Conservation (phyloP, 306 rosid species). For the Vigna hirtella region DNA sequence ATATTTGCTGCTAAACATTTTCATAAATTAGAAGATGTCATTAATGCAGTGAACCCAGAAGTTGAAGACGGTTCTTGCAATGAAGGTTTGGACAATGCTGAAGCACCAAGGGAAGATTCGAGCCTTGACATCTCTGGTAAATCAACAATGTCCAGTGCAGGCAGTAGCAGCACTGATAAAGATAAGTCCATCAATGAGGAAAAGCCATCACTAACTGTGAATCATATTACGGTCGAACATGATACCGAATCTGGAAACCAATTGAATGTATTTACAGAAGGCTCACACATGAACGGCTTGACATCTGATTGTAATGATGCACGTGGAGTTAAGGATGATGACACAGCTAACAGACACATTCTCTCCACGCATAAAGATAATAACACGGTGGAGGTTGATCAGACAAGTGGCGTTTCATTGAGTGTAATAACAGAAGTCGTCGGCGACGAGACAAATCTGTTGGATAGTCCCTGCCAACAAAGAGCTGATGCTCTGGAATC, state of each 20-base stretch:
- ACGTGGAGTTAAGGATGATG: conserved; percentile 48
- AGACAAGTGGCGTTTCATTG: conserved; percentile 37
- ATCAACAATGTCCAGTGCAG: conserved; percentile 45
- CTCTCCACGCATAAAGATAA: conserved; percentile 44
- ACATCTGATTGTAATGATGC: conserved; percentile 46
- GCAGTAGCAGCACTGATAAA: conserved; percentile 42
- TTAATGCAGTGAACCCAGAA: conserved; percentile 45
- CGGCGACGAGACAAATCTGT: conserved; percentile 50
- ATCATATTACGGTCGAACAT: conserved; percentile 27
- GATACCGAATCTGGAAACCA: conserved; percentile 49
- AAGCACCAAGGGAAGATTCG: conserved; percentile 45
- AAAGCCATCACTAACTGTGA: conserved; percentile 46
- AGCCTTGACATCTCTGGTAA: conserved; percentile 48
- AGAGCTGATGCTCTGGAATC: conserved; percentile 92
- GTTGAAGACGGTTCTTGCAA: conserved; percentile 41
- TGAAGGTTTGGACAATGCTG: conserved; percentile 43
- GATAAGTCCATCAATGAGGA: conserved; percentile 57
- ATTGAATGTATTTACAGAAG: conserved; percentile 37
- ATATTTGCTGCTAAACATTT: conserved; percentile 46
- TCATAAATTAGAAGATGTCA: conserved; percentile 50
- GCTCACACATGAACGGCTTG: conserved; percentile 34
- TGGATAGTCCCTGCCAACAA: conserved; percentile 64
- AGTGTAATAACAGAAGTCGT: conserved; percentile 43
- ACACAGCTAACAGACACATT: conserved; percentile 40
- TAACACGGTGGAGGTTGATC: conserved; percentile 37